Conservation (phyloP, 148 eudicot species). For the Rhododendron henanense region DNA sequence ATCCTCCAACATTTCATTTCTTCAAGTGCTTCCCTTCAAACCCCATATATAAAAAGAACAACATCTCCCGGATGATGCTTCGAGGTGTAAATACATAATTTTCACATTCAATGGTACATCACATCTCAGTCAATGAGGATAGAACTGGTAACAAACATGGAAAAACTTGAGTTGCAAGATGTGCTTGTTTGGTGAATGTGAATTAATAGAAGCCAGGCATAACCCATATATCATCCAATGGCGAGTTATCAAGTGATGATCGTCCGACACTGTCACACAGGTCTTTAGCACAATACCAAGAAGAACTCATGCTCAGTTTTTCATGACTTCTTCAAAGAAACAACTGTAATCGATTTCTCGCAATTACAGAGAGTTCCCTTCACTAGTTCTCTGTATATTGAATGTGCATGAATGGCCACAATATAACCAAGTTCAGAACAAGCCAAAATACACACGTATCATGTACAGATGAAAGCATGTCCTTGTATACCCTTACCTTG, state of each 20-base stretch:
- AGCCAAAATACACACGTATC: neutral
- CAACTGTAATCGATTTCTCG: neutral
- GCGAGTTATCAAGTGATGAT: neutral
- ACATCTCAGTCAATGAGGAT: neutral
- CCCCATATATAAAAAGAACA: neutral
- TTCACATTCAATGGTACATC: neutral
- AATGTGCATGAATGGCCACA: neutral
- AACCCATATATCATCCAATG: neutral
- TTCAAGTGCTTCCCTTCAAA: neutral
- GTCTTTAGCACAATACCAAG: neutral
- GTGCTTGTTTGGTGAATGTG: neutral
- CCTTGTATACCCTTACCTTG: constrained; percentile 36
- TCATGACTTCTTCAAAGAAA: neutral
- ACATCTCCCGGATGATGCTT: neutral
- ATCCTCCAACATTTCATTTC: neutral
- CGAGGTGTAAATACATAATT: neutral
- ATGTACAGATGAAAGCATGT: neutral
- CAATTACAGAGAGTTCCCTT: neutral
- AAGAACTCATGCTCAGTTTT: neutral
- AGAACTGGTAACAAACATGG: neutral
- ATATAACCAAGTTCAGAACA: neutral
- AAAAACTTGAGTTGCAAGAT: neutral
- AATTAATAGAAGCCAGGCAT: neutral
- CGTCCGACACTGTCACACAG: neutral
- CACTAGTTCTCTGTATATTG: neutral